Percentiles rank a stretch among this genome's conserved stretches.
These are phyloP conservation scores for Fusarium cyanostomum DNA, from an alignment of 2,329 filamentous ascomycete species.

Conservation along the genomic window DNA sequence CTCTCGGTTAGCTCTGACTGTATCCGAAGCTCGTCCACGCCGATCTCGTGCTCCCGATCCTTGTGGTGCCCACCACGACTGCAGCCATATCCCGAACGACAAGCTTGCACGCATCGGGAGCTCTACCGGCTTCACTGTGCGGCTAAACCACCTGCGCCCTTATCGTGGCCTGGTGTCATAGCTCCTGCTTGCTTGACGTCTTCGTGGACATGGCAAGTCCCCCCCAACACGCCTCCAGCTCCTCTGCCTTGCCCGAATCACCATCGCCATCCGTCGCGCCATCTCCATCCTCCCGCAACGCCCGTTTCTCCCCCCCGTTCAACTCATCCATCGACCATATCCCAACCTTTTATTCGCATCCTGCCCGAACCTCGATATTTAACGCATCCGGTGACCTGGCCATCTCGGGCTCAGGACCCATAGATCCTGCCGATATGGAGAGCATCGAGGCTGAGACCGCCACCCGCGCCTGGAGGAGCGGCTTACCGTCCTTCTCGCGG, in stretches of 20 bases:
- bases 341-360: constrained; percentile 44
- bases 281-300: constrained; percentile 31
- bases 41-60: constrained; percentile 25
- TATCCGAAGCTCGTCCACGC: constrained; percentile 24
- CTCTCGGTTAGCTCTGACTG: constrained; percentile 2
- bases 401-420: constrained; percentile 23
- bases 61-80: constrained; percentile 21
- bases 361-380: constrained; percentile 54
- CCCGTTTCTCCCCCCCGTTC: constrained; percentile 26
- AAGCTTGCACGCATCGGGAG: constrained; percentile 15
- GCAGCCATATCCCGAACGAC: constrained; percentile 27
- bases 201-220: constrained; percentile 40
- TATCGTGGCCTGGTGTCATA: constrained; percentile 7
- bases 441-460: constrained; percentile 45
- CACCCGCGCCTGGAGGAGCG: constrained; percentile 40
- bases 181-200: constrained; percentile 12
- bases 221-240: constrained; percentile 37
- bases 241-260: constrained; percentile 36
- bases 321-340: constrained; percentile 22
- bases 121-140: constrained; percentile 24
- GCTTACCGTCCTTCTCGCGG: constrained; percentile 59
- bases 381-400: constrained; percentile 56
- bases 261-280: constrained; percentile 31
- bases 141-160: constrained; percentile 8
- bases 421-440: constrained; percentile 45